Evolutionary conservation across 1,139 yeast species (phyloP), one percentile per base, ranked within the genome.

Genomic region (Pneumocystis jirovecii): DNA sequence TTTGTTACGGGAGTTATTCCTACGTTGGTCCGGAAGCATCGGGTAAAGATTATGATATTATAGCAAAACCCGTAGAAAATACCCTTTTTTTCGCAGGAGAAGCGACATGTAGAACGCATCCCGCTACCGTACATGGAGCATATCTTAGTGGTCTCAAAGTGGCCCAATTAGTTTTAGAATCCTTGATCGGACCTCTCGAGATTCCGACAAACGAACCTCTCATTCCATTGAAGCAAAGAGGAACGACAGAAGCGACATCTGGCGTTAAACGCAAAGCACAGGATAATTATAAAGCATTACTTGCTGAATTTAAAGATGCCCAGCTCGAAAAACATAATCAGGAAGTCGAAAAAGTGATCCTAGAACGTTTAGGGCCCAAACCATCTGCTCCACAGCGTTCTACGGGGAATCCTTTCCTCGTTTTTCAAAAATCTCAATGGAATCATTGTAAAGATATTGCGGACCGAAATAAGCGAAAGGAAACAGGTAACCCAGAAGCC

Each of bases 111-210:
- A 71, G 80, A 8, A 70, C 74, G 15, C 74, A 76, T 64, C 81
- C 81, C 0, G 80, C 80, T 1, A 77, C 81, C 0, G 78, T 78
- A 3, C 81, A 78, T 65, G 81, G 81, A 0, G 81, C 81, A 0
- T 78, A 77, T 66, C 68, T 78, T 0, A 77, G 80, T 6, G 81
- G 81, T 1, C 69, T 78, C 39, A 70, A 80, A 19, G 80, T 78
- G 0, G 80, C 81, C 0, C 74, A 73, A 35, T 80, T 78, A 62
- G 77, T 77, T 1, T 68, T 78, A 42, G 75, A 76, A 45, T 74
- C 78, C 64, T 64, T 78, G 34, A 73, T 77, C 59, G 81, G 81
- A 3, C 76, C 75, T 29, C 73, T 78, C 29, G 74, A 74, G 31
- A 74, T 78, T 1, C 79, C 80, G 0, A 72, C 74, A 59, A 64